These are phyloP conservation scores for Cystofilobasidium capitatum DNA, from an alignment of 768 basidiomycete species.

Conservation along the genomic window DNA sequence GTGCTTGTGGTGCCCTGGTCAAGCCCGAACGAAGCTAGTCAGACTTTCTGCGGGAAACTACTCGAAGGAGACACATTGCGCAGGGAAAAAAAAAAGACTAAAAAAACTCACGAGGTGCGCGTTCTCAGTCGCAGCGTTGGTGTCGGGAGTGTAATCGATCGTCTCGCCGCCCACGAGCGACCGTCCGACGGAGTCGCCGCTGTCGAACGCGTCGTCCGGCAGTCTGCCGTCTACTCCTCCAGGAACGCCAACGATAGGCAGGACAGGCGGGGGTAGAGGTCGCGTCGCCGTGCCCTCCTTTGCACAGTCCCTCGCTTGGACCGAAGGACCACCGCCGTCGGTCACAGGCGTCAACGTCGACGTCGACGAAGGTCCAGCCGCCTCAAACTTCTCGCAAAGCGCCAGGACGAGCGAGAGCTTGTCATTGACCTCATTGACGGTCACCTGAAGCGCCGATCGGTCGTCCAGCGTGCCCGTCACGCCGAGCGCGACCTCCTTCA, in stretches of 20 bases:
- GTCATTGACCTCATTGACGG: slow-evolving; percentile 13
- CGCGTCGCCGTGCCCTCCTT: not conserved
- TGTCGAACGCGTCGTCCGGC: not conserved
- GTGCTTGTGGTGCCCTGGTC: too few species aligned
- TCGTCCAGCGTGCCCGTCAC: not conserved
- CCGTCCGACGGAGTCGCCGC: not conserved
- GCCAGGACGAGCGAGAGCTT: slow-evolving; percentile 4
- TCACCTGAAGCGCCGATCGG: not conserved
- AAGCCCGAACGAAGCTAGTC: too few species aligned
- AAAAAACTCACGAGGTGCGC: not conserved
- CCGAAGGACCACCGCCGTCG: too few species aligned
- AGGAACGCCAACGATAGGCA: not conserved
- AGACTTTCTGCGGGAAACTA: too few species aligned
- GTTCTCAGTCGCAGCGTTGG: not conserved
- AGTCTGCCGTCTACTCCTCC: not conserved
- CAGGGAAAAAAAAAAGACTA: not conserved
- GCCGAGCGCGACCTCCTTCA: slow-evolving; percentile 6
- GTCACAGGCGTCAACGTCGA: too few species aligned
- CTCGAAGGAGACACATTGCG: too few species aligned
- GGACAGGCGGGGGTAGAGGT: not conserved
- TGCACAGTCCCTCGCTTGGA: too few species aligned
- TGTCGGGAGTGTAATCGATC: not conserved
- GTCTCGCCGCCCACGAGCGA: not conserved
- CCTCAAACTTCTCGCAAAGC: not conserved
- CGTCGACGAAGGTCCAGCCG: not conserved